phyloP scores from a whole-genome alignment of 2,329 filamentous ascomycete species.

The Diaporthe velutina region DNA sequence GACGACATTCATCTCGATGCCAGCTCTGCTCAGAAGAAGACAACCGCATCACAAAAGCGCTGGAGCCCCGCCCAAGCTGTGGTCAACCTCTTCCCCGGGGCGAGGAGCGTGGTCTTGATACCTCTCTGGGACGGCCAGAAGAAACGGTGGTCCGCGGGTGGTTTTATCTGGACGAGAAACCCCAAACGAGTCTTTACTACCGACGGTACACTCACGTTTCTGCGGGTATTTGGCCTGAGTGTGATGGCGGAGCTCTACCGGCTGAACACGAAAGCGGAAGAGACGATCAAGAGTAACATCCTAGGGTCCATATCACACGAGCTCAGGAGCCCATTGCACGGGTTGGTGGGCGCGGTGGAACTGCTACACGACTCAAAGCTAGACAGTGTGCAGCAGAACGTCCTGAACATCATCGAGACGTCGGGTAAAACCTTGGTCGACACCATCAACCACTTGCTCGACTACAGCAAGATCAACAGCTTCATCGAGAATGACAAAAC shows the following conservation, averaged over 20 bases:
- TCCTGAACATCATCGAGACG: slow-evolving; percentile 62
- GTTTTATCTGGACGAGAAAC: slow-evolving; percentile 62
- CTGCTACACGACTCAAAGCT: slow-evolving; percentile 65
- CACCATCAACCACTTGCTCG: slow-evolving; percentile 61
- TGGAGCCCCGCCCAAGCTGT: slow-evolving; percentile 46
- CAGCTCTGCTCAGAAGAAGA: slow-evolving; percentile 5
- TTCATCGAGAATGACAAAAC: slow-evolving; percentile 38
- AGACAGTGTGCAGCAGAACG: slow-evolving; percentile 59
- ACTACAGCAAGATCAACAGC: slow-evolving; percentile 65
- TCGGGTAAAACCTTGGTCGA: slow-evolving; percentile 66
- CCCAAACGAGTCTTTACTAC: slow-evolving; percentile 58
- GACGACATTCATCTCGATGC: slow-evolving; percentile 18
- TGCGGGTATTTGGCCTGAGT: slow-evolving; percentile 64
- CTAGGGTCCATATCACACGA: slow-evolving; percentile 73
- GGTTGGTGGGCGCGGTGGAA: slow-evolving; percentile 67
- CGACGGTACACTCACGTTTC: slow-evolving; percentile 63
- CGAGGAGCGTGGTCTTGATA: slow-evolving; percentile 60
- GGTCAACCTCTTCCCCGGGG: slow-evolving; percentile 54
- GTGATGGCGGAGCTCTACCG: slow-evolving; percentile 69
- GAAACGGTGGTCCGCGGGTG: slow-evolving; percentile 62
- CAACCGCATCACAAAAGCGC: neutral
- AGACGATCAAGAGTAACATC: slow-evolving; percentile 68
- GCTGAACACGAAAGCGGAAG: slow-evolving; percentile 52
- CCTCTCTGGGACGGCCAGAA: slow-evolving; percentile 58
- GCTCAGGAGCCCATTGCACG: slow-evolving; percentile 71